A percentile compares a stretch with the other conserved stretches of the same genome.
These are phyloP conservation scores for Cryomyces minteri DNA, from an alignment of 495 filamentous ascomycete species.

Conservation along the genomic window DNA sequence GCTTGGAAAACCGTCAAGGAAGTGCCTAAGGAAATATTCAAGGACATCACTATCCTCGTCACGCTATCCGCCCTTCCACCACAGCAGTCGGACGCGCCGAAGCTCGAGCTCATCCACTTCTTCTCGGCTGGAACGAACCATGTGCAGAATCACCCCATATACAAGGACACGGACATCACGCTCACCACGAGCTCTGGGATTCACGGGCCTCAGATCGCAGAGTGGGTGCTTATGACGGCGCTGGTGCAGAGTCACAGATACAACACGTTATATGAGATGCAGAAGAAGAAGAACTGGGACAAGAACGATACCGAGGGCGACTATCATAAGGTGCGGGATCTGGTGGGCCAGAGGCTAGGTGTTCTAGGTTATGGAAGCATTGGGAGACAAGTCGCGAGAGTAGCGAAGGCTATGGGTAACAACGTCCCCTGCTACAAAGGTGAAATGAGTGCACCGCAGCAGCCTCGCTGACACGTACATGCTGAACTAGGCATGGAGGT, in stretches of 20 bases:
- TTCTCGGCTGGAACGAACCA: slow-evolving; percentile 60
- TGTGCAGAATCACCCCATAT: slow-evolving; percentile 40
- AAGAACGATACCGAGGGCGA: slow-evolving; percentile 14
- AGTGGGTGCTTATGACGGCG: slow-evolving; percentile 52
- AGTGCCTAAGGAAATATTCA: slow-evolving; percentile 26
- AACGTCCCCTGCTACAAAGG: too few species aligned
- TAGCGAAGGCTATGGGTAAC: slow-evolving; percentile 46
- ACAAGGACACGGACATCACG: slow-evolving; percentile 39
- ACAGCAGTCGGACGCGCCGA: slow-evolving; percentile 26
- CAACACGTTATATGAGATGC: slow-evolving; percentile 26
- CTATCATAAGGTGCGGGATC: slow-evolving; percentile 23
- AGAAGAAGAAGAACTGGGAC: slow-evolving; percentile 34
- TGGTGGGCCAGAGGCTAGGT: slow-evolving; percentile 40
- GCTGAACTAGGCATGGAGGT: slow-evolving; percentile 36
- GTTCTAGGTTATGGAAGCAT: slow-evolving; percentile 79
- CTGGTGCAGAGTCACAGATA: slow-evolving; percentile 37
- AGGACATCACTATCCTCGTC: slow-evolving; percentile 43
- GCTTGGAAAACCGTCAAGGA: neutral
- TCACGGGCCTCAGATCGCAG: slow-evolving; percentile 69
- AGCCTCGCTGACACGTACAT: too few species aligned
- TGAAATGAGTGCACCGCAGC: too few species aligned
- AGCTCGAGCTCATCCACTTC: slow-evolving; percentile 55
- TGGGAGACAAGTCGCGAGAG: slow-evolving; percentile 52
- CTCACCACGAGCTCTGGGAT: slow-evolving; percentile 61
- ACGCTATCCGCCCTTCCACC: slow-evolving; percentile 38